Evolutionary conservation across 2,329 filamentous ascomycete genomes (phyloP).

Genomic region (Parastagonospora avenae): DNA sequence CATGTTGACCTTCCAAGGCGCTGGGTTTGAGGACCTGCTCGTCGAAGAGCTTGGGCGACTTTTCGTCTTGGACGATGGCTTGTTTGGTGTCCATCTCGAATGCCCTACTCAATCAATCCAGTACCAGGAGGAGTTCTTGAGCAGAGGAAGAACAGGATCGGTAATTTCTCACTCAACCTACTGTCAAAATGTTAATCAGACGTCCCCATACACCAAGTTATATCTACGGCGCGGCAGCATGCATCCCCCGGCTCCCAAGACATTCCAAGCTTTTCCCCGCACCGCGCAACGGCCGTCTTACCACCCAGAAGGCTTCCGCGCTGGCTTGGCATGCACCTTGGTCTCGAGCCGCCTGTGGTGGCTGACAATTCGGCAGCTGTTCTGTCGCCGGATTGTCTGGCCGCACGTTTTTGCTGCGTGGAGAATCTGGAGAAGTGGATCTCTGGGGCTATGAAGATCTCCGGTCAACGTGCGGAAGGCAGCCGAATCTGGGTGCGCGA

Average conservation of each 20-base stretch:
- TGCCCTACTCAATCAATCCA: background rate
- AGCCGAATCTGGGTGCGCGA: too few species aligned
- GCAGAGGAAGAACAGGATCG: background rate
- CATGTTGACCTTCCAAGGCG: conserved; percentile 10
- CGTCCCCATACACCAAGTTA: background rate
- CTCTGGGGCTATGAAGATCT: too few species aligned
- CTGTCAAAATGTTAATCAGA: background rate
- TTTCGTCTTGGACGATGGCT: conserved; percentile 19
- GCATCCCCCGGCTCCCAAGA: conserved; percentile 4
- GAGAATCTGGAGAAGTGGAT: too few species aligned
- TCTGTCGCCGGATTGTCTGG: too few species aligned
- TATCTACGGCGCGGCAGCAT: conserved; percentile 18
- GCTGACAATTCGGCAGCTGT: too few species aligned
- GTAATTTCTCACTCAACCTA: background rate
- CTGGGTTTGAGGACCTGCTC: conserved; percentile 26
- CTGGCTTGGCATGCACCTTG: too few species aligned
- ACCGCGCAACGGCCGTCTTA: conserved; percentile 12
- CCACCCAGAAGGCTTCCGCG: background rate
- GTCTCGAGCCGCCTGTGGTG: too few species aligned
- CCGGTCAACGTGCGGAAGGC: too few species aligned
- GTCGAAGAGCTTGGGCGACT: conserved; percentile 16
- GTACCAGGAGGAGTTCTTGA: background rate
- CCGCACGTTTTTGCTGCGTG: too few species aligned
- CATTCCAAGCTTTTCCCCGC: conserved; percentile 31
- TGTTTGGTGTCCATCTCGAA: conserved; percentile 11